These are phyloP conservation scores for Narthecium ossifragum DNA, from an alignment of 106 monocot species.

Conservation along the genomic window DNA sequence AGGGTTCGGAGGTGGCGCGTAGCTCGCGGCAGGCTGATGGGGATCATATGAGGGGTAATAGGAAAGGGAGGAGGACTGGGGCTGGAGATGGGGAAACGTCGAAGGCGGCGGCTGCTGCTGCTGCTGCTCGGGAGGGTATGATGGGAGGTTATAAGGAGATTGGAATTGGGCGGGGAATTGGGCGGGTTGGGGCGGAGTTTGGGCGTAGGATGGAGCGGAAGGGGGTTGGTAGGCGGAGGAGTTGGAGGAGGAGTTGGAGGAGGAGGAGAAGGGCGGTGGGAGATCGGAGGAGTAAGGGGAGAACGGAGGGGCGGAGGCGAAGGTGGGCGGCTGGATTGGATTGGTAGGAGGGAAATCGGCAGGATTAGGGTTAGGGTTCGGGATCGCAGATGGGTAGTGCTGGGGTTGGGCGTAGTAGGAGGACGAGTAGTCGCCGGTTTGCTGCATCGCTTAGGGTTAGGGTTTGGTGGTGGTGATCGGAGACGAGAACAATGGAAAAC, in stretches of 20 bases:
- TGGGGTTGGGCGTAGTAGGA: slow-evolving; percentile 33
- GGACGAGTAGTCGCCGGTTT: slow-evolving; percentile 38
- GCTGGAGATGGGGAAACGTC: slow-evolving; percentile 21
- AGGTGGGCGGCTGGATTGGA: slow-evolving; percentile 17
- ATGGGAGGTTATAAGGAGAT: slow-evolving; percentile 9
- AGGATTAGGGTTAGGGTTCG: slow-evolving; percentile 18
- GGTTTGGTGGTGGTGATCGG: no score
- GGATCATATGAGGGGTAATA: slow-evolving; percentile 26
- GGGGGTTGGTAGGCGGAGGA: slow-evolving; percentile 19
- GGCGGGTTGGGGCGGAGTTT: slow-evolving; percentile 3
- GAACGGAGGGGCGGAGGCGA: slow-evolving; percentile 70
- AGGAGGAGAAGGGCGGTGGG: slow-evolving; percentile 1
- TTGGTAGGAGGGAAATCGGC: slow-evolving; percentile 27
- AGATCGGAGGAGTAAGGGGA: slow-evolving; percentile 24
- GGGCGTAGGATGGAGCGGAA: slow-evolving; percentile 14
- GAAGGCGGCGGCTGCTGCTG: slow-evolving; percentile 12
- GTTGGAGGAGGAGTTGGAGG: slow-evolving; percentile 16
- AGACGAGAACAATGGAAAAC: no score
- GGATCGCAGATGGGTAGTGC: slow-evolving; percentile 7
- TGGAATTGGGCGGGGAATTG: no score
- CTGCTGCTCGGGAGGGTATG: slow-evolving; percentile 21
- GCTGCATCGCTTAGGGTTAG: slow-evolving; percentile 26
- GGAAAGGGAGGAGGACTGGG: slow-evolving; percentile 13
- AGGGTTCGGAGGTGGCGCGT: slow-evolving; percentile 3
- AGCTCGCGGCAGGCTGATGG: slow-evolving; percentile 8